Evolutionary conservation across 805 yeast genomes (phyloP), one percentile per base, ranked within the genome.

Genomic region (Pichia manshurica): DNA sequence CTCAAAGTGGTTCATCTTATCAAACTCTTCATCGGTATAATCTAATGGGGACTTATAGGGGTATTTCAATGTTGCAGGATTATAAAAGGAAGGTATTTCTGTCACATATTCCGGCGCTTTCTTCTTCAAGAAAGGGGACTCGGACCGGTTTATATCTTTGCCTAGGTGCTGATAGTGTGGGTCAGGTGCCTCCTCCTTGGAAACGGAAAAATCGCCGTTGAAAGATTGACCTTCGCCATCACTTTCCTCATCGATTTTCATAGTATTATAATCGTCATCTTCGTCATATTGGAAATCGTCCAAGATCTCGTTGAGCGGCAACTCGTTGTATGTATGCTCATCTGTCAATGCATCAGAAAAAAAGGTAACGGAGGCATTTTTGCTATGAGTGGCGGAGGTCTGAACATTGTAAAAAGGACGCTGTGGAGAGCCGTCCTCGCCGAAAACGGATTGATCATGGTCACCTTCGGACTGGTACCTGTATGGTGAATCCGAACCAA

Each of bases 41-140:
- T 65, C 69, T 29, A 62, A 57, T 4, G 69, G 68, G 1, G 67
- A 60, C 23, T 53, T 51, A 44, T 57, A 56, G 1, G 70, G 71
- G 43, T 67, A 67, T 8, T 47, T 46, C 13, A 66, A 31, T n/a
- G 53, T 53, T 13, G 61, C 62, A 3, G 66, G 60, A 19, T 58
- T 53, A 48, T 65, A 66, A 44, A 58, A 57, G 21, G 56, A 56
- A 3, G 73, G 73, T 5, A 69, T 64, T 21, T 68, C 71, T 12
- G 46, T 53, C 3, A 69, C 32, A 23, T 51, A 51, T 32, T 28
- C 42, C 2, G 46, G 40, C 36, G 42, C 35, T 10, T 47, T 33
- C 21, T 38, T 42, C 12, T 25, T 42, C 9, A 45, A 42, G 33
- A 46, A 48, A 7, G 49, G 54, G 3, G 50, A 45, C 7, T 33